These are phyloP conservation scores for Plantago elongata DNA, from an alignment of 257 asterid genomes.

Conservation along the genomic window DNA sequence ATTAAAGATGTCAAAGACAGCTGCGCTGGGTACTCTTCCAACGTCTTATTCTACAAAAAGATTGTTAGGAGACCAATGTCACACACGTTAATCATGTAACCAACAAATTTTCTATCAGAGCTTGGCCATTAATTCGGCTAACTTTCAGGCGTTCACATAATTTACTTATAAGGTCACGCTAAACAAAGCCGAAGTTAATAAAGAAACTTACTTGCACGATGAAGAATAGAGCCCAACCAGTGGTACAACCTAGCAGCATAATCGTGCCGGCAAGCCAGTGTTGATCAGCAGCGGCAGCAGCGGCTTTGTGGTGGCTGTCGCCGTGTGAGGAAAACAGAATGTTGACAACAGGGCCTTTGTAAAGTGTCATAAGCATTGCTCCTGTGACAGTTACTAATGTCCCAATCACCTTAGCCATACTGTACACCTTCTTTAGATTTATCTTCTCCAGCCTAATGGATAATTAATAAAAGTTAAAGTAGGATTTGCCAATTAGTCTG, in stretches of 20 bases:
- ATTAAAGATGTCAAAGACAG: slow-evolving; percentile 60
- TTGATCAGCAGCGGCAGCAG: slow-evolving; percentile 29
- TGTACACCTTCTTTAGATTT: slow-evolving; percentile 35
- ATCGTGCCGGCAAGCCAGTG: slow-evolving; percentile 82
- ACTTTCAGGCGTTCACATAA: no score
- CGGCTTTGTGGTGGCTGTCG: slow-evolving; percentile 29
- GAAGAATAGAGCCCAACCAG: slow-evolving; percentile 88
- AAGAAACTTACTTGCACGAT: slow-evolving; percentile 58
- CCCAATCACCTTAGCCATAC: slow-evolving; percentile 70
- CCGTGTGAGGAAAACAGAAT: slow-evolving; percentile 36
- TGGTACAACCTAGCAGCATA: slow-evolving; percentile 50
- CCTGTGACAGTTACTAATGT: slow-evolving; percentile 59
- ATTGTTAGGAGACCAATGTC: background rate
- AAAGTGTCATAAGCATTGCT: slow-evolving; percentile 70
- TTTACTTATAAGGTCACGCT: no score
- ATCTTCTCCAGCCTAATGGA: slow-evolving; percentile 60
- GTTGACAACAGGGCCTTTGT: slow-evolving; percentile 71
- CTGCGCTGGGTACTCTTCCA: slow-evolving; percentile 78
- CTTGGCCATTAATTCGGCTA: no score
- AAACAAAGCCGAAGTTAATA: background rate
- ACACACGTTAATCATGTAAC: no score
- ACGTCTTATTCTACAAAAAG: slow-evolving; percentile 47
- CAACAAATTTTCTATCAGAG: no score
- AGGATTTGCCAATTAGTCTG: no score
- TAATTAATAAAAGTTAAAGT: no score